These are phyloP conservation scores for Suhomyces canberraensis DNA, from an alignment of 805 yeast genomes.

Conservation along the genomic window DNA sequence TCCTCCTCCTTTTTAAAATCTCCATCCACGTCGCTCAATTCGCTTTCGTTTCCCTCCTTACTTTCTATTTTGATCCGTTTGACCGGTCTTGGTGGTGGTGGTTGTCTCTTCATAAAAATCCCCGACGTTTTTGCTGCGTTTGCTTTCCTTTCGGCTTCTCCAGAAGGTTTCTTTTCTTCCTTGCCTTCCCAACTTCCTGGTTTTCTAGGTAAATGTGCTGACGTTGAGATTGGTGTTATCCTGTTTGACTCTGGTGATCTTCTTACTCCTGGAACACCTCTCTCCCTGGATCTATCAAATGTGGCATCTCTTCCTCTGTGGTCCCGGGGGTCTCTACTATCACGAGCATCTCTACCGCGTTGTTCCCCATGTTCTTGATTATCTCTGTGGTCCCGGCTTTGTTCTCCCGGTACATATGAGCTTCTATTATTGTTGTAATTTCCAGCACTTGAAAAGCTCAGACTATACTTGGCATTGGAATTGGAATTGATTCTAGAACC, in stretches of 20 bases:
- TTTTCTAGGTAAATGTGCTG: neutral
- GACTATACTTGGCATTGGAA: too few species aligned
- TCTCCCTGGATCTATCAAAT: too few species aligned
- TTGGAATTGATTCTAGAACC: too few species aligned
- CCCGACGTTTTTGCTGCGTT: constrained; percentile 4
- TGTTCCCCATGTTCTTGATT: neutral
- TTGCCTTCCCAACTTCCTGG: neutral
- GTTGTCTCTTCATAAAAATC: constrained; percentile 11
- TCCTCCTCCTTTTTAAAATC: constrained; percentile 15
- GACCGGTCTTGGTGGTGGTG: constrained; percentile 1
- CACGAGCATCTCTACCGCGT: too few species aligned
- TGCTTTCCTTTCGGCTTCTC: neutral
- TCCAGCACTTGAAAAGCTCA: neutral
- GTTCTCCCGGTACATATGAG: constrained; percentile 3
- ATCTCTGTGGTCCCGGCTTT: neutral
- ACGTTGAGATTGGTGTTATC: neutral
- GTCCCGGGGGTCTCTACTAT: too few species aligned
- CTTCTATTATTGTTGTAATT: neutral
- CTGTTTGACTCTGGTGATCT: neutral
- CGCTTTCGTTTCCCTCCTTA: constrained; percentile 17
- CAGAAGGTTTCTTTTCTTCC: neutral
- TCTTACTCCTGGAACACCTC: too few species aligned
- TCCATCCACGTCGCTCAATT: constrained; percentile 22
- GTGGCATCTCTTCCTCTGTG: too few species aligned
- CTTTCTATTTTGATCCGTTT: constrained; percentile 3